Base-by-base conservation (phyloP, 2,329 filamentous ascomycete genomes). In the Knoxdaviesia proteae region DNA sequence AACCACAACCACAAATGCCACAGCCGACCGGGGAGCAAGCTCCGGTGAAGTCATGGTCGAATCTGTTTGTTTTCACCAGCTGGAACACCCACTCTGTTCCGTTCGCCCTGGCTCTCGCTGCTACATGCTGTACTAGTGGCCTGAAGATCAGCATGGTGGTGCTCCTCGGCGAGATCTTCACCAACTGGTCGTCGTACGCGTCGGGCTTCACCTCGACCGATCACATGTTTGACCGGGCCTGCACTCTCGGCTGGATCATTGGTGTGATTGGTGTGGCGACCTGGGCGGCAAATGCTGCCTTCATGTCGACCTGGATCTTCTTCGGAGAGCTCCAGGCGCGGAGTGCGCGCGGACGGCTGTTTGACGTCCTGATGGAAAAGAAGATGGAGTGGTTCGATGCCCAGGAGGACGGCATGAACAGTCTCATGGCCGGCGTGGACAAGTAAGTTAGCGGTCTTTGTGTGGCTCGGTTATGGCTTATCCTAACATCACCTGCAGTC, bases 301-400 rank as follows among this genome's bases (percentile, higher is more conserved):
- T 84, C 49, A 77, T 84, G 50, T 65, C 68, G 1, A 56, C 72
- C 0, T 94, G 87, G 76, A 63, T 88, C 32, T 55, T 70, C 0
- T 90, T 90, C 55, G 83, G 87, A 9, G 87, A 94, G 56, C 52
- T 84, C 2, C 84, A 94, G 49, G 84, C 80, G 0, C 71, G 69
- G 33, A 71, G 60, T 39, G 76, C 75, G 6, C 71, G 84, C 5
- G 62, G 67, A 10, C 62, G 60, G 5, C 58, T 90, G 3, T 94
- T 94, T 52, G 51, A 61, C 1, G 69, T 69, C 2, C 61, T 96
- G 34, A 55, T 93, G n/a, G 59, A 63, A 5, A 84, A 78, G 53
- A 74, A 88, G 8, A 72, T 90, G 54, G 66, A 68, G 39, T 96
- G 87, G 86, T 94, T 83, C 52, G 86, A 94, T 54, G 63, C 67